Conservation (phyloP, 2,329 filamentous ascomycete species). For the Penicillium paneum region DNA sequence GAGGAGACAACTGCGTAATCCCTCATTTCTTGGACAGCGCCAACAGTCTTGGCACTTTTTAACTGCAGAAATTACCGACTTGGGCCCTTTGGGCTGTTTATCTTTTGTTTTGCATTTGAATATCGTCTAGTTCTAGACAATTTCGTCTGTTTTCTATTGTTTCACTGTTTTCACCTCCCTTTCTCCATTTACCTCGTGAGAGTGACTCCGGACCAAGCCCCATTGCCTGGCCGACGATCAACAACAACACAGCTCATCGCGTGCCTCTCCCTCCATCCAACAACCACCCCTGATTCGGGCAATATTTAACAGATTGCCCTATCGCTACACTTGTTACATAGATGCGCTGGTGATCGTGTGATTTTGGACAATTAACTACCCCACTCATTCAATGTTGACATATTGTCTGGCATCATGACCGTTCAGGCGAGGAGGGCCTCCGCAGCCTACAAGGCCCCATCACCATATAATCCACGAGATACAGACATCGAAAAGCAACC, state of each 20-base stretch:
- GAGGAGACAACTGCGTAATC: conserved; percentile 7
- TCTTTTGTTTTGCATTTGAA: not conserved
- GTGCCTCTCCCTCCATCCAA: conserved; percentile 6
- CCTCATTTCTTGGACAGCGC: conserved; percentile 4
- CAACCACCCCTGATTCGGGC: conserved; percentile 3
- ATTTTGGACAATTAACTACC: conserved; percentile 1
- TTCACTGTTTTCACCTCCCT: conserved; percentile 4
- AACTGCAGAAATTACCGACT: not conserved
- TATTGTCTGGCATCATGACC: conserved; percentile 27
- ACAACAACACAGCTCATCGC: conserved; percentile 14
- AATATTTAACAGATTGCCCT: not conserved
- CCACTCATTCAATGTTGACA: conserved; percentile 22
- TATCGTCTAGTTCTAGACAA: not conserved
- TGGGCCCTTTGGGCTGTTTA: not conserved
- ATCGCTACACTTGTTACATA: not conserved
- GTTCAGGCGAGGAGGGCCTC: conserved; percentile 32
- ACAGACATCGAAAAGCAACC: conserved; percentile 37
- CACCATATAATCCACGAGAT: conserved; percentile 22
- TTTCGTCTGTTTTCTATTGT: not conserved
- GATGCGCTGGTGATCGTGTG: conserved; percentile 6
- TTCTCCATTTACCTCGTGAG: not conserved
- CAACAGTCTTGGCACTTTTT: conserved; percentile 6
- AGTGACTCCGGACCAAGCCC: not conserved
- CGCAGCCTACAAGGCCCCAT: conserved; percentile 25
- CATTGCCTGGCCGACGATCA: conserved; percentile 26